Evolutionary conservation across 139 green algal species (phyloP).

Genomic region (Trebouxia sp.): DNA sequence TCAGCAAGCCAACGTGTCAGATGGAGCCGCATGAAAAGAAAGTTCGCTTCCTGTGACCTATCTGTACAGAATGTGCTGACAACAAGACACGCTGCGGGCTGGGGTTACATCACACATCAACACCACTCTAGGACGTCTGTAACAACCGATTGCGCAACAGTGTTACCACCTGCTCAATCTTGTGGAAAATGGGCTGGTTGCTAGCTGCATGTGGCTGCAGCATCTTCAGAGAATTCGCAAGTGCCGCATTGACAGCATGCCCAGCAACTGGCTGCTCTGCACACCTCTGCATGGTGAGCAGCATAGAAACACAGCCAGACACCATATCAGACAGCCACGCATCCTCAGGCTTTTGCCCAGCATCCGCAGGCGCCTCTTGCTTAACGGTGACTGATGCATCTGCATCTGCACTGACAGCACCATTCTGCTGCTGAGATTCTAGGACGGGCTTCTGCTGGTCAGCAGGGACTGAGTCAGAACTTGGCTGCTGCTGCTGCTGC

Average conservation of each 20-base stretch:
- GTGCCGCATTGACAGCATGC: not conserved
- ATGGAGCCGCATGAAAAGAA: no score
- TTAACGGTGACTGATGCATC: not conserved
- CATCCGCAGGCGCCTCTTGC: not conserved
- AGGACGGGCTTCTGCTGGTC: not conserved
- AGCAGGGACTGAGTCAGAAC: not conserved
- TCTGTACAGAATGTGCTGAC: no score
- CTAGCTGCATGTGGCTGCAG: conserved; percentile 17
- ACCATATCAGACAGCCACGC: conserved; percentile 42
- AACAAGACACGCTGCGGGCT: no score
- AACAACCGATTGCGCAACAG: not conserved
- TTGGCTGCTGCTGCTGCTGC: not conserved
- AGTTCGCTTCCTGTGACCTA: no score
- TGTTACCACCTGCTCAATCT: not conserved
- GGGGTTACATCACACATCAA: no score
- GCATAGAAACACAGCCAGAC: conserved; percentile 44
- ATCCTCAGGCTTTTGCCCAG: conserved; percentile 9
- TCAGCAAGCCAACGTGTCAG: no score
- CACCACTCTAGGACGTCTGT: no score
- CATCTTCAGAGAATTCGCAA: not conserved
- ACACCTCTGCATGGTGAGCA: conserved; percentile 47
- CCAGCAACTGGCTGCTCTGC: conserved; percentile 6
- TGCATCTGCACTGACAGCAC: not conserved
- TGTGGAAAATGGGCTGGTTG: not conserved
- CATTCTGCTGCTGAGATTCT: not conserved